Base-by-base conservation (phyloP, 305 asterid genomes). In the Coffea humblotiana region DNA sequence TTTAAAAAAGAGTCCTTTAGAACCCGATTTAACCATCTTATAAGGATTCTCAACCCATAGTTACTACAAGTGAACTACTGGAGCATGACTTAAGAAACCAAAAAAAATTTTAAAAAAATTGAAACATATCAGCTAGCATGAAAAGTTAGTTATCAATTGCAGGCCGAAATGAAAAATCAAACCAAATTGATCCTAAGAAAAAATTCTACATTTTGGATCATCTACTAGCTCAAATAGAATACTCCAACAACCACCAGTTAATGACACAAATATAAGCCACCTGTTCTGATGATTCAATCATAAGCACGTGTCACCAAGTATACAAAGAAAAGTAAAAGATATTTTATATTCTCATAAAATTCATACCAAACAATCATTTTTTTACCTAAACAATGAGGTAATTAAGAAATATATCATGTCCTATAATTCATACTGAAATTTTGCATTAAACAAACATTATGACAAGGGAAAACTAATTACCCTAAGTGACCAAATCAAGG, bases 1-100 rank as follows among this genome's bases (percentile, higher is more conserved):
- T 27, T 66, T 65, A 70, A 25, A 65, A 52, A 80, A 80, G 75
- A 43, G 75, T 60, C 79, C 25, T 40, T 60, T 48, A 45, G 64
- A 64, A 27, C 72, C 54, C 29, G 47, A 63, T 25, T 74, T 51
- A 1, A 27, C n/a, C 49, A 19, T 78, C 63, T 58, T 80, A 58
- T 40, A 78, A 58, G 16, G 71, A 58, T 61, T 15, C 54, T 71
- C 56, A 14, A 61, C 48, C 21, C 52, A 52, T 27, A 25, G 49
- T 48, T 6, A 71, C 16, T 5, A 54, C 58, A 3, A 58, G 45
- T 77, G 52, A 67, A 29, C 51, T 47, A 60, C 35, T 23, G 47
- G 56, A 56, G 47, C 45, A 51, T 35, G 40, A 45, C 4, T 18
- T 75, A 72, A 4, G 29, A 73, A 72, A 54, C 43, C 54, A 71